Percentiles rank a stretch among this genome's conserved stretches.
phyloP scores from a whole-genome alignment of 805 yeast species.

The Kodamaea sagamina region DNA sequence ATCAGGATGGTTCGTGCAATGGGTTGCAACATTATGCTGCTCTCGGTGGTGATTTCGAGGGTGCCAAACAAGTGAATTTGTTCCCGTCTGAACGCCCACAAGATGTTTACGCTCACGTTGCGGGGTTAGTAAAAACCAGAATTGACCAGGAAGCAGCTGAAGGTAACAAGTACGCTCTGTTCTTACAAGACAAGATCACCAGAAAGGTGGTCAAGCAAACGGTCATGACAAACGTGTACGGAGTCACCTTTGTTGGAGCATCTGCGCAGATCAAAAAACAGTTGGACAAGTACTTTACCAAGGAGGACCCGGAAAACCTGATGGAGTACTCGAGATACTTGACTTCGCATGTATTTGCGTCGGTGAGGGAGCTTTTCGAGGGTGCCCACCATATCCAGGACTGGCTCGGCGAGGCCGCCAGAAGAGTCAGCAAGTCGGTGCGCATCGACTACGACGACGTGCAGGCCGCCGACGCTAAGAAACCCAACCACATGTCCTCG shows the following conservation, averaged over 20 bases:
- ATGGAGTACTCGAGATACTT: conserved; percentile 56
- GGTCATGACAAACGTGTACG: conserved; percentile 97
- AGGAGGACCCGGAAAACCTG: conserved; percentile 44
- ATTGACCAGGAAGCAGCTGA: conserved; percentile 54
- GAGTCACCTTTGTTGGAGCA: conserved; percentile 94
- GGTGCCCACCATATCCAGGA: conserved; percentile 96
- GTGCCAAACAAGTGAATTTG: conserved; percentile 78
- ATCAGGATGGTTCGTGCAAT: conserved; percentile 86
- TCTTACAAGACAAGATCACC: conserved; percentile 61
- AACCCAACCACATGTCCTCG: conserved; percentile 72
- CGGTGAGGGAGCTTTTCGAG: conserved; percentile 80
- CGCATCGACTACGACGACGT: conserved; percentile 55
- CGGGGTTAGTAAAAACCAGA: conserved; percentile 58
- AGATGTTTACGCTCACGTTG: conserved; percentile 75
- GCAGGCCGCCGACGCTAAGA: conserved; percentile 26
- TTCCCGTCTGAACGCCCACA: conserved; percentile 72
- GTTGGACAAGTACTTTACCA: conserved; percentile 57
- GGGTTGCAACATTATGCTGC: conserved; percentile 89
- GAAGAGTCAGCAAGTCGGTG: conserved; percentile 73
- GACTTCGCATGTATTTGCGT: conserved; percentile 74
- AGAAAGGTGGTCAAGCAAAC: conserved; percentile 95
- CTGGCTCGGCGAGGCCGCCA: conserved; percentile 90
- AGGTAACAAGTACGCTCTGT: conserved; percentile 56
- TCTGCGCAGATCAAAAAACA: conserved; percentile 83
- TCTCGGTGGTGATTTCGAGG: conserved; percentile 79